Evolutionary conservation across 768 basidiomycete species (phyloP), one percentile per base, ranked within the genome.

Genomic region (Tulasnella sp.): DNA sequence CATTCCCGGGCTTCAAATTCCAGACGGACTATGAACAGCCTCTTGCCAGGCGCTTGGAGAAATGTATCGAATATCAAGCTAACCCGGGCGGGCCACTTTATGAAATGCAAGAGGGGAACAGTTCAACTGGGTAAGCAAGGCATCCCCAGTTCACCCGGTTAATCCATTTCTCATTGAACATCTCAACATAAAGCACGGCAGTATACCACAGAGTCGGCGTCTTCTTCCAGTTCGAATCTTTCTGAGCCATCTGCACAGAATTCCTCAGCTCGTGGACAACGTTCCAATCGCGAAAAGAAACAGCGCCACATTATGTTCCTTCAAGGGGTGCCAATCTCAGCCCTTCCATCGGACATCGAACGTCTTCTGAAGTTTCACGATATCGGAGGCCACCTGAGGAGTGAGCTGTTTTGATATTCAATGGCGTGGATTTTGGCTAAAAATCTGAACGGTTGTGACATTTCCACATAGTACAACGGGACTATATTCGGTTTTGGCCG

Each of bases 401-500:
- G 84, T 84, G 75, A 57, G 83, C 80, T n/a, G 44, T 69, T 18
- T 11, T 48, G 46, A 18, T 15, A 39, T 70, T 29, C 26, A 40
- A 26, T 32, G 44, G 5, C 32, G 39, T 26, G 10, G 74, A 35
- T 55, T 51, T 75, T 6, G 26, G n/a, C 6, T 35, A 37, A 4
- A n/a, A 18, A 15, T 11, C 46, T 61, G 13, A 37, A 32, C 20
- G 13, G 42, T 16, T 32, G 3, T 40, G 29, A 77, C 26, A 35
- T 35, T 73, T 39, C 32, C 35, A 29, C 16, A 35, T 57, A 93
- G 92, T 90, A 35, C 85, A 87, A 26, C 81, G 92, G 39, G 85
- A 90, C 74, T 92, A 94, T 81, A 80, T 86, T 51, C 87, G 87
- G 74, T 92, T 92, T 83, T 81, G 84, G 32, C 90, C 91, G 9